Evolutionary conservation across 306 rosid genomes (phyloP).

Genomic region (Dicorynia guianensis): DNA sequence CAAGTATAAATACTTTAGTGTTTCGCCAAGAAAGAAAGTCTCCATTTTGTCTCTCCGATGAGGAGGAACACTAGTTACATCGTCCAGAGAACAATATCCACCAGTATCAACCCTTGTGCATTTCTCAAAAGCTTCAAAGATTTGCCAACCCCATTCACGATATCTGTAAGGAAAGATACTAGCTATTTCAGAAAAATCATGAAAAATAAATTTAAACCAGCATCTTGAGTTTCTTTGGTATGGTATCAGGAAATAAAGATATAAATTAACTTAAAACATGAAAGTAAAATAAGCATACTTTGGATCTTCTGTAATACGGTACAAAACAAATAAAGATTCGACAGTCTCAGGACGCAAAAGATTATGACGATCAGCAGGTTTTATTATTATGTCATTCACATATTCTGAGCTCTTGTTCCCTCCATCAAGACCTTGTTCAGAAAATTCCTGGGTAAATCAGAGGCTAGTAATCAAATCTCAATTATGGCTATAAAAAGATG

Average conservation of each 20-base stretch:
- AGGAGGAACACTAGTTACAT: slow-evolving; percentile 86
- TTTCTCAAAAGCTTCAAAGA: slow-evolving; percentile 96
- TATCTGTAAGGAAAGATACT: slow-evolving; percentile 57
- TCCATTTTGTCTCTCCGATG: slow-evolving; percentile 96
- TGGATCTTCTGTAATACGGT: slow-evolving; percentile 91
- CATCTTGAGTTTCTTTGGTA: slow-evolving; percentile 2
- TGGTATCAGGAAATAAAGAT: slow-evolving; percentile 25
- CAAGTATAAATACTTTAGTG: slow-evolving; percentile 92
- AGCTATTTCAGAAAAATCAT: slow-evolving; percentile 18
- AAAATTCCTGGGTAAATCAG: slow-evolving; percentile 69
- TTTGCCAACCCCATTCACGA: slow-evolving; percentile 99
- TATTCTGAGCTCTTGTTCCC: slow-evolving; percentile 89
- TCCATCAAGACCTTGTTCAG: slow-evolving; percentile 81
- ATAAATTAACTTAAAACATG: slow-evolving; percentile 24
- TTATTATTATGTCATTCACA: slow-evolving; percentile 83
- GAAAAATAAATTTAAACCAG: slow-evolving; percentile 17
- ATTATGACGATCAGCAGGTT: slow-evolving; percentile 86
- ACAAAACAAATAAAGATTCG: slow-evolving; percentile 83
- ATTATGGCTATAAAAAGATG: slow-evolving; percentile 23
- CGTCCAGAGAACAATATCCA: slow-evolving; percentile 91
- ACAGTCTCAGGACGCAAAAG: slow-evolving; percentile 98
- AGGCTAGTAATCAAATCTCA: slow-evolving; percentile 43
- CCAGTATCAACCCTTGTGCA: slow-evolving; percentile 86
- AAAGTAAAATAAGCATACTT: slow-evolving; percentile 57
- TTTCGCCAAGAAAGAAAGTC: slow-evolving; percentile 97